A percentile compares a stretch with the other conserved stretches of the same genome.
phyloP scores from a whole-genome alignment of 306 rosid genomes.

The Aeschynomene evenia region DNA sequence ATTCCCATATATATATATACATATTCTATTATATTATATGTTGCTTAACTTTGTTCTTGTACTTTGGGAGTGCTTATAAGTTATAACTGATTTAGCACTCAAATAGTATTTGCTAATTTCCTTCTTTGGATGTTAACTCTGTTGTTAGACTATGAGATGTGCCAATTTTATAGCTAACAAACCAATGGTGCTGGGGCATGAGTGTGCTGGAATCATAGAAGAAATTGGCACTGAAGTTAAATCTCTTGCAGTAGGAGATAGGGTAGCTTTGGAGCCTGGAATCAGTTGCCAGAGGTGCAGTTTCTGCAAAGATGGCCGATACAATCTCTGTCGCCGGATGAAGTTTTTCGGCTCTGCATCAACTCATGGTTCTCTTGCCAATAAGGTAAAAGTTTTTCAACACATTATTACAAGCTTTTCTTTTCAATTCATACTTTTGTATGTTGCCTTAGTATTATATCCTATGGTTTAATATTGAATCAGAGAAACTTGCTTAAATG shows the following conservation, averaged over 20 bases:
- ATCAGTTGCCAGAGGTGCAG: conserved; percentile 42
- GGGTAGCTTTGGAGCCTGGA: conserved; percentile 51
- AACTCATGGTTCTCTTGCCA: conserved; percentile 44
- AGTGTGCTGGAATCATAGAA: conserved; percentile 51
- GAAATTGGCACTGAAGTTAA: conserved; percentile 43
- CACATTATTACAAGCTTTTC: not conserved
- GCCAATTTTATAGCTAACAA: conserved; percentile 42
- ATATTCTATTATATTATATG: not conserved
- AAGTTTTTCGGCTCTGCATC: conserved; percentile 47
- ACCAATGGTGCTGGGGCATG: conserved; percentile 56
- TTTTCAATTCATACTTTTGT: not conserved
- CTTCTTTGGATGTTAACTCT: not conserved
- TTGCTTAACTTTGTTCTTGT: not conserved
- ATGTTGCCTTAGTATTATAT: not conserved
- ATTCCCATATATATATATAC: not conserved
- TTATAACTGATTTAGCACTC: not conserved
- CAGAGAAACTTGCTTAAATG: not conserved
- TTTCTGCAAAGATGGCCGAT: conserved; percentile 41
- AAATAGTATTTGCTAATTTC: not conserved
- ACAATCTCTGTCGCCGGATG: conserved; percentile 50
- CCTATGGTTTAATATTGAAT: not conserved
- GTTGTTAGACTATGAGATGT: conserved; percentile 44
- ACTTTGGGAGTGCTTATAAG: not conserved
- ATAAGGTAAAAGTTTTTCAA: conserved; percentile 23
- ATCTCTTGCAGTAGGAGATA: conserved; percentile 38